Evolutionary conservation across 192 early-diverging fungal species (phyloP), one percentile per base, ranked within the genome.

Genomic region (Coemansia sp.): DNA sequence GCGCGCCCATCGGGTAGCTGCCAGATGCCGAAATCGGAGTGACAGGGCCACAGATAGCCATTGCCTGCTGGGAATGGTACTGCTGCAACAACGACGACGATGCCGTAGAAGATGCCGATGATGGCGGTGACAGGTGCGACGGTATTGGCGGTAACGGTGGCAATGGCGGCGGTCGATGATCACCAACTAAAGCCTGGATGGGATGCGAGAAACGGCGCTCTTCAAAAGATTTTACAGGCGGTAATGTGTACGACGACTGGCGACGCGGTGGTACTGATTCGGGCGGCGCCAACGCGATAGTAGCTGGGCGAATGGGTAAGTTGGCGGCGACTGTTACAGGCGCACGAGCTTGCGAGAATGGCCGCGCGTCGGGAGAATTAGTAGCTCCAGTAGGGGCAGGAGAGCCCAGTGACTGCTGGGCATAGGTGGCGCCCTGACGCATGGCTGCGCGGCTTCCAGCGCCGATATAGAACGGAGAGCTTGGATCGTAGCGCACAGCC

Each of bases 191-290:
- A 8, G 71, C 34, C 68, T 83, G 81, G 1, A 64, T 83, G 2
- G 81, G 81, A 58, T 83, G 75, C 22, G 81, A 83, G 43, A 83
- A 83, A 3, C 81, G 81, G 3, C 81, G 73, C 58, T 83, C 81
- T 47, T 83, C 81, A 67, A 83, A 83, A 2, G 73, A 68, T 43
- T 83, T 83, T 66, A 62, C 76, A 11, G 81, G 81, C 8, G 81
- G 81, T 9, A 83, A 73, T 20, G 81, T 83, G 60, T 83, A 75
- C 24, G 81, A 83, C 4, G 81, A 83, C 53, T 83, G 81, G 44
- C 81, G 76, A 6, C 81, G 81, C 22, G 76, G 73, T 6, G 81
- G 81, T 24, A 65, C 72, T 7, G 55, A 62, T 53, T 83, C 76
- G 5, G 70, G 61, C 16, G 69, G 65, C 5, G 66, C 64, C 1